These are phyloP conservation scores for Herpetomonas samuelpessoai DNA, from an alignment of 208 protist species.

Conservation along the genomic window DNA sequence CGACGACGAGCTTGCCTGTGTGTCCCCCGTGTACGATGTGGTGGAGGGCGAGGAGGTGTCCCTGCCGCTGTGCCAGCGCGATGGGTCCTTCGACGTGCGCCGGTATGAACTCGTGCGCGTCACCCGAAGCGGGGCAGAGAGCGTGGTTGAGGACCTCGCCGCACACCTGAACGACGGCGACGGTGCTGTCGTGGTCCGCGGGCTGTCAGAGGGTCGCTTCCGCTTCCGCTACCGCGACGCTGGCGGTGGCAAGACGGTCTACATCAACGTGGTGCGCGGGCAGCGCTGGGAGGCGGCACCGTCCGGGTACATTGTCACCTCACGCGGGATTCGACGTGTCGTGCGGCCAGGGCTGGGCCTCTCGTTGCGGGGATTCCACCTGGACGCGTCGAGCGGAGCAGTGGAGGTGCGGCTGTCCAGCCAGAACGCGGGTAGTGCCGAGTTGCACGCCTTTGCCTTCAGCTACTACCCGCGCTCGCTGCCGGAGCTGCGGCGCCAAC, in stretches of 20 bases:
- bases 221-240: background rate
- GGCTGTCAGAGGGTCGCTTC: conserved; percentile 11
- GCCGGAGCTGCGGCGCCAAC: background rate
- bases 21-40: background rate
- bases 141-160: conserved; percentile 1
- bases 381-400: background rate
- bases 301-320: conserved; percentile 7
- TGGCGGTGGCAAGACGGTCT: background rate
- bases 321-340: background rate
- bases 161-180: background rate
- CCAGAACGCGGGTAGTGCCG: background rate
- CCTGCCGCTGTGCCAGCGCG: conserved; percentile 2
- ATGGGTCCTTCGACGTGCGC: background rate
- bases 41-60: conserved; percentile 13
- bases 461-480: conserved; percentile 10
- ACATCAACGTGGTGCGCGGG: conserved; percentile 3
- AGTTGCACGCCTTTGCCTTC: conserved; percentile 18
- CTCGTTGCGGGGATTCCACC: background rate
- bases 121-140: background rate
- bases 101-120: conserved; percentile 6
- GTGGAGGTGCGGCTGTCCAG: conserved; percentile 8
- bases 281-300: conserved; percentile 12
- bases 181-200: conserved; percentile 1
- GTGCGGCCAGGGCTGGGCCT: background rate
- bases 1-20: conserved; percentile 1